Evolutionary conservation across 2,329 filamentous ascomycete species (phyloP).

Genomic region (Fusarium mexicanum): DNA sequence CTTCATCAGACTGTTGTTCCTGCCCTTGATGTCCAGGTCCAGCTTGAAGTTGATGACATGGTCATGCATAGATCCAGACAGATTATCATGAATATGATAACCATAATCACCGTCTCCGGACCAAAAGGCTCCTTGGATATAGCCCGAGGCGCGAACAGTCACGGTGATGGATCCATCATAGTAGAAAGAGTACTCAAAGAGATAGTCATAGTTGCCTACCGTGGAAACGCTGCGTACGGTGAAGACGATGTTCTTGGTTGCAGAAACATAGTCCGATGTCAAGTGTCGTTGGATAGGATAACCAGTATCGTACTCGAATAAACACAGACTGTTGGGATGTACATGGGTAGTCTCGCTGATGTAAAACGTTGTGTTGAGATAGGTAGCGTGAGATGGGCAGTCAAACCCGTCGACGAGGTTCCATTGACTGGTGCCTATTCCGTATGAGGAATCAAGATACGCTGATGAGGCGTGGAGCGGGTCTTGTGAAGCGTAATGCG

Average conservation of each 20-base stretch:
- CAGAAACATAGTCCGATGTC: conserved; percentile 51
- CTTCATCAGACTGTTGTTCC: conserved; percentile 55
- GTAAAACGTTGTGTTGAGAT: conserved; percentile 59
- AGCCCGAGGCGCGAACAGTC: conserved; percentile 63
- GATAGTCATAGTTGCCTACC: conserved; percentile 65
- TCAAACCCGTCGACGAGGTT: conserved; percentile 60
- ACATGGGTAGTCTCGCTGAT: conserved; percentile 54
- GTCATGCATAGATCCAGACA: conserved; percentile 63
- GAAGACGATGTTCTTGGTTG: conserved; percentile 59
- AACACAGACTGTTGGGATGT: conserved; percentile 62
- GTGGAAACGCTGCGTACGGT: conserved; percentile 58
- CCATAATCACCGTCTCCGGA: conserved; percentile 59
- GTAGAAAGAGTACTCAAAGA: conserved; percentile 61
- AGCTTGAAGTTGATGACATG: conserved; percentile 66
- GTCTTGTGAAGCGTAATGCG: conserved; percentile 61
- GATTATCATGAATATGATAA: conserved; percentile 58
- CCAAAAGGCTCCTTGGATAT: conserved; percentile 61
- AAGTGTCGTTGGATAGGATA: conserved; percentile 62
- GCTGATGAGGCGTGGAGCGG: conserved; percentile 56
- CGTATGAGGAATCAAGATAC: conserved; percentile 59
- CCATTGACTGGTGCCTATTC: conserved; percentile 57
- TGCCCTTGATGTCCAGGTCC: conserved; percentile 62
- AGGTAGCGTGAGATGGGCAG: conserved; percentile 61
- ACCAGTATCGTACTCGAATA: conserved; percentile 63
- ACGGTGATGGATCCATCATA: conserved; percentile 62